Conservation (phyloP, 2,329 filamentous ascomycete genomes). For the Ophiosphaerella narmari region DNA sequence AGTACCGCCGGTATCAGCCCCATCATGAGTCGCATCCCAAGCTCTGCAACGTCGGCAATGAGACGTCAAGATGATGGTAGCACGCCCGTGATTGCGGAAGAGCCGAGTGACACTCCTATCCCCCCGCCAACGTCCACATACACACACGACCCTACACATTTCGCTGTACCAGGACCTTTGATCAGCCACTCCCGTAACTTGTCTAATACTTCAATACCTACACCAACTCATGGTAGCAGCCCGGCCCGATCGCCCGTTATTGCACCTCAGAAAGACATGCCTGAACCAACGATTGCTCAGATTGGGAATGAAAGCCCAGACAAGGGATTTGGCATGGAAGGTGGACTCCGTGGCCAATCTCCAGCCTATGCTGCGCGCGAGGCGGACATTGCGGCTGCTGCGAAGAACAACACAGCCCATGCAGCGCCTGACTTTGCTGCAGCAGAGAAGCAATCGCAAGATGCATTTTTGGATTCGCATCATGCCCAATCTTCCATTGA, state of each 20-base stretch:
- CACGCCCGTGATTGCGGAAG: constrained; percentile 62
- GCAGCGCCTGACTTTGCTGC: constrained; percentile 28
- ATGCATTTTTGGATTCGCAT: constrained; percentile 43
- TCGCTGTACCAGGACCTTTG: constrained; percentile 42
- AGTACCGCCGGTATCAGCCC: constrained; percentile 68
- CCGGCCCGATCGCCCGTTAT: constrained; percentile 64
- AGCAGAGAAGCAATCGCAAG: constrained; percentile 40
- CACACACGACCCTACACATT: constrained; percentile 32
- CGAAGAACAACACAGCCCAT: constrained; percentile 26
- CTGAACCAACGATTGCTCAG: constrained; percentile 55
- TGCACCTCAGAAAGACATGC: constrained; percentile 50
- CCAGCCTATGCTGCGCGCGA: constrained; percentile 41
- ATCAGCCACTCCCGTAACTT: constrained; percentile 47
- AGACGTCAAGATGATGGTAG: constrained; percentile 46
- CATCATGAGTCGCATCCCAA: constrained; percentile 64
- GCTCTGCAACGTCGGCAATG: constrained; percentile 46
- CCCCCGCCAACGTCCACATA: constrained; percentile 41
- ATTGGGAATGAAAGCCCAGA: constrained; percentile 48
- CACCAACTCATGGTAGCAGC: constrained; percentile 63
- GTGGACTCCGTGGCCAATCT: constrained; percentile 28
- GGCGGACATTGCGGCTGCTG: constrained; percentile 42
- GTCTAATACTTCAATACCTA: constrained; percentile 46
- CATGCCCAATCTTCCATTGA: constrained; percentile 32
- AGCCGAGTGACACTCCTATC: constrained; percentile 48
- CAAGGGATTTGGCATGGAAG: constrained; percentile 31